Conservation (phyloP, 2,329 filamentous ascomycete species). For the Tolypocladium capitatum region DNA sequence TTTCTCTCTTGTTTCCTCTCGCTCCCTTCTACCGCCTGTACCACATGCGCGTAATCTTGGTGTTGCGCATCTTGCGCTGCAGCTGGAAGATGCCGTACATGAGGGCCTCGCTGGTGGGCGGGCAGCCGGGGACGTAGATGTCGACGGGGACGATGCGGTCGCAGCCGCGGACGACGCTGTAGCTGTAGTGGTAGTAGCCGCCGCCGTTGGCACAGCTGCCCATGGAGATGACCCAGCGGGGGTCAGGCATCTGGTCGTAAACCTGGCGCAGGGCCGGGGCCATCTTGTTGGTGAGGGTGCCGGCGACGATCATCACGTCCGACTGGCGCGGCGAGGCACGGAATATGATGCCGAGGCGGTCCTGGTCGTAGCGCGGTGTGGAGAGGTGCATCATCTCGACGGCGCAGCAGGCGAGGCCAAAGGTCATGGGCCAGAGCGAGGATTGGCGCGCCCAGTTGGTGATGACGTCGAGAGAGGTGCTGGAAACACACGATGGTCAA, state of each 20-base stretch:
- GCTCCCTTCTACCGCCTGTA: constrained; percentile 39
- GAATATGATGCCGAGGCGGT: constrained; percentile 82
- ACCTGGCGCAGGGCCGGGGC: constrained; percentile 78
- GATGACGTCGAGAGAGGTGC: constrained; percentile 65
- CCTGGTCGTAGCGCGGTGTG: constrained; percentile 78
- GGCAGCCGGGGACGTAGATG: constrained; percentile 67
- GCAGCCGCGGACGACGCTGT: constrained; percentile 61
- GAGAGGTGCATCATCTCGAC: constrained; percentile 90
- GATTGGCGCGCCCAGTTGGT: constrained; percentile 76
- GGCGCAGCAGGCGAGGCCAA: constrained; percentile 79
- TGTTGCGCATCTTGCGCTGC: constrained; percentile 61
- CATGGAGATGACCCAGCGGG: constrained; percentile 76
- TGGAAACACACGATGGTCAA: constrained; percentile 18
- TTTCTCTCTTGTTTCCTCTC: neutral
- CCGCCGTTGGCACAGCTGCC: constrained; percentile 75
- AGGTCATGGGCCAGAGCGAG: constrained; percentile 81
- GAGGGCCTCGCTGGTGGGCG: constrained; percentile 46
- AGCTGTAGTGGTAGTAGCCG: constrained; percentile 80
- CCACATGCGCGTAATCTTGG: constrained; percentile 42
- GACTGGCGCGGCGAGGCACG: constrained; percentile 76
- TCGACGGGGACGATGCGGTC: constrained; percentile 69
- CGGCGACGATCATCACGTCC: constrained; percentile 88
- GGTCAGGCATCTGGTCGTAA: constrained; percentile 93
- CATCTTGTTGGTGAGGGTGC: constrained; percentile 94
- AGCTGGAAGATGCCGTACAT: constrained; percentile 63